Percentiles rank a stretch among this genome's conserved stretches.
These are phyloP conservation scores for Phytophthora europaea DNA, from an alignment of 352 stramenopile genomes.

Conservation along the genomic window DNA sequence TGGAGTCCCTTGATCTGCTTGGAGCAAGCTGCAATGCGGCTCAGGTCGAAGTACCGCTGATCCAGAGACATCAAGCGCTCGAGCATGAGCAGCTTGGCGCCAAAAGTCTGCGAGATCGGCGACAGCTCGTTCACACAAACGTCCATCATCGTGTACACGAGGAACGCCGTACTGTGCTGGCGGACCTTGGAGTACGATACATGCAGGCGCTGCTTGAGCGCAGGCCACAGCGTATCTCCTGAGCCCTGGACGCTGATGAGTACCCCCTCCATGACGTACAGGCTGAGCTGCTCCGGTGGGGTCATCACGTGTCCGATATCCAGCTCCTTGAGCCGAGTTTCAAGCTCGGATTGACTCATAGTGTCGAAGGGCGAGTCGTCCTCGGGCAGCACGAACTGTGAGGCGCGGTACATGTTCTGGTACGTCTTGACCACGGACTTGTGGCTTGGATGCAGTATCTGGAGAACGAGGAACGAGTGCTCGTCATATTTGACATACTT, in stretches of 20 bases:
- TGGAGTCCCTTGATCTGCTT: slow-evolving; percentile 81
- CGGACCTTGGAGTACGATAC: slow-evolving; percentile 86
- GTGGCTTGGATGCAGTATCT: slow-evolving; percentile 61
- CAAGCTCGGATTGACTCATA: slow-evolving; percentile 67
- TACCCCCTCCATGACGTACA: slow-evolving; percentile 74
- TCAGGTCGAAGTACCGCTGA: slow-evolving; percentile 56
- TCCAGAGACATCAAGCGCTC: slow-evolving; percentile 64
- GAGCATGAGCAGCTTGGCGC: slow-evolving; percentile 75
- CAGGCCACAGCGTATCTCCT: slow-evolving; percentile 53
- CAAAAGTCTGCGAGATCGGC: slow-evolving; percentile 74
- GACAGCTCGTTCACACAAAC: slow-evolving; percentile 81
- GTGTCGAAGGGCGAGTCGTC: slow-evolving; percentile 59
- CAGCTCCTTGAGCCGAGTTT: slow-evolving; percentile 56
- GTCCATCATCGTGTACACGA: slow-evolving; percentile 83
- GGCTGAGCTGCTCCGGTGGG: slow-evolving; percentile 70
- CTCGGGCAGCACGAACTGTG: slow-evolving; percentile 58
- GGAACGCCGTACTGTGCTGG: slow-evolving; percentile 74
- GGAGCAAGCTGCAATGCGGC: slow-evolving; percentile 47
- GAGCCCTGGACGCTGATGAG: slow-evolving; percentile 70
- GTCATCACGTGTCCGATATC: slow-evolving; percentile 69
- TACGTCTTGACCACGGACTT: slow-evolving; percentile 62
- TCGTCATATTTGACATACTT: slow-evolving; percentile 90
- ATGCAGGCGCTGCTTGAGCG: slow-evolving; percentile 62
- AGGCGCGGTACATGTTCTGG: slow-evolving; percentile 72
- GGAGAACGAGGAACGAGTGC: slow-evolving; percentile 78